phyloP scores from a whole-genome alignment of 2,329 filamentous ascomycete genomes.

The Trichoderma semiorbis region DNA sequence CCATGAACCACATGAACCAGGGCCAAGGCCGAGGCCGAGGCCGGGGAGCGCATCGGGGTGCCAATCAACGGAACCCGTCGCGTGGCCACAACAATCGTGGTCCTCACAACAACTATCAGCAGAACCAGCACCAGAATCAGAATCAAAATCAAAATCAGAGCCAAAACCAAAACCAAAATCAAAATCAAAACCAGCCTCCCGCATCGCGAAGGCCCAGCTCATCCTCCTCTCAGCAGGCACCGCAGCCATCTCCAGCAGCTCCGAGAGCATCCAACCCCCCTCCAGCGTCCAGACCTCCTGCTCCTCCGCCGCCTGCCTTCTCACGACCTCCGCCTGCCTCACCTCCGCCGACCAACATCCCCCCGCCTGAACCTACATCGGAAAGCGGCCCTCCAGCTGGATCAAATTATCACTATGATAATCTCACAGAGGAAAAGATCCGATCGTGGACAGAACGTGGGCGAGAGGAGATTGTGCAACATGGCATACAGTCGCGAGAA shows the following conservation, averaged over 20 bases:
- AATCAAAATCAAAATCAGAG: neutral
- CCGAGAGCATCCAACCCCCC: conserved; percentile 20
- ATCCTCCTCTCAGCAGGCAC: conserved; percentile 20
- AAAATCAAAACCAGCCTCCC: conserved; percentile 22
- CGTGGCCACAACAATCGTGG: conserved; percentile 34
- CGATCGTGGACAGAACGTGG: conserved; percentile 65
- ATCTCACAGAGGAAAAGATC: conserved; percentile 68
- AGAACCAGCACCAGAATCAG: neutral
- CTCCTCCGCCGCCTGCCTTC: conserved; percentile 21
- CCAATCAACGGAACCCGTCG: conserved; percentile 53
- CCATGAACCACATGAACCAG: conserved; percentile 34
- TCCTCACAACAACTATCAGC: conserved; percentile 24
- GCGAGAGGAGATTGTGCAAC: conserved; percentile 62
- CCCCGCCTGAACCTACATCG: conserved; percentile 22
- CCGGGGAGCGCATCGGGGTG: conserved; percentile 46
- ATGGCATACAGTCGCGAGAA: conserved; percentile 60
- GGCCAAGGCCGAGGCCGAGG: conserved; percentile 47
- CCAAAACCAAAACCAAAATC: conserved; percentile 19
- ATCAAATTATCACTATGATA: conserved; percentile 66
- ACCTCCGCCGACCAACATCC: conserved; percentile 22
- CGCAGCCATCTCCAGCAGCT: conserved; percentile 23
- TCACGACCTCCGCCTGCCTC: conserved; percentile 25
- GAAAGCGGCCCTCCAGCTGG: conserved; percentile 34
- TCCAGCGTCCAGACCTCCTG: conserved; percentile 22
- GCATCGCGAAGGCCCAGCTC: conserved; percentile 22